Conservation (phyloP, 1,284 basidiomycete species). For the Macrocybe sp. region DNA sequence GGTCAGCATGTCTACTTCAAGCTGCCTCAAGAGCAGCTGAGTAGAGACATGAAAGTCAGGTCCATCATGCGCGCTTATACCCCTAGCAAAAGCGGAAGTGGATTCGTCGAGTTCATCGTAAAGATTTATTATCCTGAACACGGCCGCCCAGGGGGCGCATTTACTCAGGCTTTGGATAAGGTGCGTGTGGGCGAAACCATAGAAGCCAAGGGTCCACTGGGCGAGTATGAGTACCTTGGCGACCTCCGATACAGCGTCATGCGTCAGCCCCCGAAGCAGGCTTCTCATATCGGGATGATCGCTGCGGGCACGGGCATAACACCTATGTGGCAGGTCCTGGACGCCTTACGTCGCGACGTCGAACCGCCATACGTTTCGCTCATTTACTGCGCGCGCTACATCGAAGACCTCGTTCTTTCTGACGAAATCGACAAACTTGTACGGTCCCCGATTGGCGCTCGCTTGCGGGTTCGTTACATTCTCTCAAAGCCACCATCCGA, state of each 20-base stretch:
- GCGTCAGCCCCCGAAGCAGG: constrained; percentile 31
- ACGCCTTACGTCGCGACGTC: constrained; percentile 41
- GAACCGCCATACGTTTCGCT: background rate
- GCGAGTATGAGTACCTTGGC: constrained; percentile 54
- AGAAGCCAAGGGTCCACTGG: constrained; percentile 65
- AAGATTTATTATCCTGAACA: constrained; percentile 29
- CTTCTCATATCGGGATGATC: constrained; percentile 50
- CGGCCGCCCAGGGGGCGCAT: constrained; percentile 48
- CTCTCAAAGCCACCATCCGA: no score
- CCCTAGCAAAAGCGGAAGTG: constrained; percentile 47
- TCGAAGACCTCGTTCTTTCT: no score
- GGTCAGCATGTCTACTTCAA: background rate
- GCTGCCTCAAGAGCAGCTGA: constrained; percentile 8
- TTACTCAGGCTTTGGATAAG: constrained; percentile 50
- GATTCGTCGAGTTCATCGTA: constrained; percentile 51
- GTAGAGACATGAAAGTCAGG: constrained; percentile 32
- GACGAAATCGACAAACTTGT: no score
- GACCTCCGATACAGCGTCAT: constrained; percentile 16
- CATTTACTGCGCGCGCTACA: no score
- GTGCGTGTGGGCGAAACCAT: constrained; percentile 45
- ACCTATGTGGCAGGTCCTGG: constrained; percentile 52
- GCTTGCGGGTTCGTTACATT: no score
- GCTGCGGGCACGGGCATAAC: constrained; percentile 63
- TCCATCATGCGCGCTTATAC: constrained; percentile 62
- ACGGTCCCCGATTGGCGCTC: no score